Base-by-base conservation (phyloP, 345 rosid species). In the Sapria himalayana region DNA sequence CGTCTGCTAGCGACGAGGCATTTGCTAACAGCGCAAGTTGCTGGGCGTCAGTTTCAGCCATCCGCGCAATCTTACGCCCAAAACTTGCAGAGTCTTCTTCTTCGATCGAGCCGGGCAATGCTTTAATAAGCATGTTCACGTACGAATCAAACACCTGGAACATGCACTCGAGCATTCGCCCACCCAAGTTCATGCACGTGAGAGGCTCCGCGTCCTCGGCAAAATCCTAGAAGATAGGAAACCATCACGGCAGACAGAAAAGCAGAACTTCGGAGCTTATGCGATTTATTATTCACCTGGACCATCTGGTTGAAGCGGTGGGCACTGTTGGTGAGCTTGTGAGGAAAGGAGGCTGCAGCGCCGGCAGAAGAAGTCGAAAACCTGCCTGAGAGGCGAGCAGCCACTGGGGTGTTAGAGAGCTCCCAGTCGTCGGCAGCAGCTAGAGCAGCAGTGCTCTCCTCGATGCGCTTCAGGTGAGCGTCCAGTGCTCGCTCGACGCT, bases 341-440 rank as follows among this genome's bases (percentile, higher is more conserved):
- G 76, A 39, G 82, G 99, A 60, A 65, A 77, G 51, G 70, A 67
- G 25, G 70, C 54, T 42, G 69, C 42, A 33, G 39, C 63, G 33
- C 71, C 57, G 45, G 59, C 31, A 41, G 75, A 67, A 41, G 76
- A 41, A 49, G 52, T 49, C 17, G 67, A 54, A 43, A 67, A 50
- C 66, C 72, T 65, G 64, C 77, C 67, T 29, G 89, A 69, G 69
- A 74, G 96, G 46, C 85, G 78, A 49, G 76, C 56, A 50, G 64
- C 63, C 12, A 56, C 46, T 36, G 74, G 74, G 52, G 84, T 75
- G 33, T 57, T 62, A 32, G 85, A 72, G 43, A 91, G 81, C 18
- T 84, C 66, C 99, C 99, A 84, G 54, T 91, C 92, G 75, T 91
- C 99, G 46, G 96, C 95, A 55, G 99, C 99, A 43, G 92, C 99